Evolutionary conservation across 1,284 basidiomycete species (phyloP).

Genomic region (Pseudozyma pruni): DNA sequence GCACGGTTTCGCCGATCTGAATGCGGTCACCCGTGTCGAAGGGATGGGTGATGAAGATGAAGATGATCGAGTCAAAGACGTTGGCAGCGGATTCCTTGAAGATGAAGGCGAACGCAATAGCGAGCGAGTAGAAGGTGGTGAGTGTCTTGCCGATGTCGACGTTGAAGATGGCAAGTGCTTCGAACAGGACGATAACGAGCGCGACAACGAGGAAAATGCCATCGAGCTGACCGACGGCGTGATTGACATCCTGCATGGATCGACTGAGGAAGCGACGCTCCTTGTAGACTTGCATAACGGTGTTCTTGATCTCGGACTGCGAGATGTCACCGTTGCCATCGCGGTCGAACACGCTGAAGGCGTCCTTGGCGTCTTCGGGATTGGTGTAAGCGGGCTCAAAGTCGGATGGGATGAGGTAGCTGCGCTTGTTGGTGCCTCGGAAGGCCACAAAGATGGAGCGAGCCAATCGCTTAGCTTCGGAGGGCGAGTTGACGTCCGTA

Average conservation of each 20-base stretch:
- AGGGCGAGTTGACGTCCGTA: conserved; percentile 62
- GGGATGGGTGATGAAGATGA: conserved; percentile 64
- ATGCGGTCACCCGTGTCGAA: conserved; percentile 65
- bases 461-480: conserved; percentile 73
- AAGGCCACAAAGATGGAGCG: conserved; percentile 77
- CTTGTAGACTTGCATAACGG: conserved; percentile 71
- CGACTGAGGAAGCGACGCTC: conserved; percentile 61
- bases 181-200: conserved; percentile 60
- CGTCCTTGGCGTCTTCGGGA: conserved; percentile 73
- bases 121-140: conserved; percentile 64
- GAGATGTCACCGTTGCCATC: conserved; percentile 83
- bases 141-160: conserved; percentile 60
- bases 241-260: conserved; percentile 64
- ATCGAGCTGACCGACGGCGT: conserved; percentile 62
- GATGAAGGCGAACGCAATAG: conserved; percentile 63
- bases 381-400: conserved; percentile 77
- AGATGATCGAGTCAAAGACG: conserved; percentile 66
- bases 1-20: conserved; percentile 46
- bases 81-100: conserved; percentile 65
- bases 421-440: conserved; percentile 70
- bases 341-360: conserved; percentile 77
- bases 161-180: conserved; percentile 64
- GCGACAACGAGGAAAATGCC: conserved; percentile 52
- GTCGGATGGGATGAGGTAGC: conserved; percentile 77
- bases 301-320: conserved; percentile 79